Evolutionary conservation across 2,329 filamentous ascomycete species (phyloP), one percentile per base, ranked within the genome.

Genomic region (Fusarium dimerum): DNA sequence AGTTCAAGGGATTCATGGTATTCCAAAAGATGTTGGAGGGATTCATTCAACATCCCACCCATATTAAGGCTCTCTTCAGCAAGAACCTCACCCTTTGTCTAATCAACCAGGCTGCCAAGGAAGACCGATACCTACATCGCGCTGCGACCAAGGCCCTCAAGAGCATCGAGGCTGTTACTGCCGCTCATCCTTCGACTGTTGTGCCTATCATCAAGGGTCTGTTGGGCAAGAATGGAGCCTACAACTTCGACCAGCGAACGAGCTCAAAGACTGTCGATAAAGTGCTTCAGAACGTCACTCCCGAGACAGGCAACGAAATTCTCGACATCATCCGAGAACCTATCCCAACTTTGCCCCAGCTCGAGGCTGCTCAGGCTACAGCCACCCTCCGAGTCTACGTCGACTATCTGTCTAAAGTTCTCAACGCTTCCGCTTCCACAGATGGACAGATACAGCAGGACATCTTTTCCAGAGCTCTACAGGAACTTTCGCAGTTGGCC

Each of bases 1-100:
- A 97, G 71, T 91, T 90, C 65, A 92, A 91, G 71, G 94, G 94
- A 0, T 93, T 97, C 72, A 85, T 92, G 64, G 82, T 97, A 3
- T 90, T 97, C 65, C 85, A 88, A 63, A 90, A 88, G 65, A 83
- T 92, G 62, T 74, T 97, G 5, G 74, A 80, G 42, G 75, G 76
- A 4, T 71, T 81, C 9, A 75, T 77, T 32, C 77, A 64, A 67
- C 82, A 70, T 18, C 66, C 66, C 16, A 47, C 60, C 51, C 81
- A 79, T 62, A 82, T 75, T 47, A 78, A 70, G 57, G 78, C 72
- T 9, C 76, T 96, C 1, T 96, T 97, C 68, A 92, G 89, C 63
- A 85, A 86, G 56, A 96, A 96, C 63, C 76, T 97, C 18, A 85
- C 95, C 73, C 81, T 85, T 45, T 93, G 87, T 65, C 74, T 96